These are phyloP conservation scores for Puccinellia tenuiflora DNA, from an alignment of 176 grass and related monocot genomes.

Conservation along the genomic window DNA sequence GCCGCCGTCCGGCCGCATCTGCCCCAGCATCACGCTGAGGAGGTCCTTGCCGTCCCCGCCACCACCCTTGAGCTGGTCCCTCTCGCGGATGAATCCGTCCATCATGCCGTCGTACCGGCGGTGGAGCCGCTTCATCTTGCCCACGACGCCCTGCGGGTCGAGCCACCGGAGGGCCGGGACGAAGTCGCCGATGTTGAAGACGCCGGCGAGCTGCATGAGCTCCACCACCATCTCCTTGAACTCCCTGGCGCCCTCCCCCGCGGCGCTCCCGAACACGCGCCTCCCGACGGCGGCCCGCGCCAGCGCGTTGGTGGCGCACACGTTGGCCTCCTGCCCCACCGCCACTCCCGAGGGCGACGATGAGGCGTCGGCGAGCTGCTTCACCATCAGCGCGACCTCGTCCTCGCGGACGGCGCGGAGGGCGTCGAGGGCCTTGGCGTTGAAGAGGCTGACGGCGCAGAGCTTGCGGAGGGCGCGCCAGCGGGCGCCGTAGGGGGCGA, in stretches of 20 bases:
- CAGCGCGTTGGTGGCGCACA: conserved; percentile 61
- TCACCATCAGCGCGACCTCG: conserved; percentile 41
- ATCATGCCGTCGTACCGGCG: conserved; percentile 59
- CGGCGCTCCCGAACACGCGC: conserved; percentile 41
- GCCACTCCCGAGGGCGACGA: not conserved
- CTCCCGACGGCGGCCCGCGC: conserved; percentile 41
- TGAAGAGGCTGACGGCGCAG: conserved; percentile 58
- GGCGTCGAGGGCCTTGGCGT: conserved; percentile 44
- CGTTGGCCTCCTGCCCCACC: conserved; percentile 45
- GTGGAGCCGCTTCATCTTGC: conserved; percentile 59
- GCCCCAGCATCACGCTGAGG: conserved; percentile 33
- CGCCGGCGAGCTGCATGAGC: conserved; percentile 53
- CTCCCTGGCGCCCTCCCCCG: conserved; percentile 29
- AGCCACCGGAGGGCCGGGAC: conserved; percentile 47
- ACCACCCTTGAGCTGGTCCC: not conserved
- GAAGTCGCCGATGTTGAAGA: conserved; percentile 63
- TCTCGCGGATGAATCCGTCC: conserved; percentile 44
- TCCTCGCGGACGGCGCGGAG: conserved; percentile 35
- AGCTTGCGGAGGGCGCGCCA: conserved; percentile 74
- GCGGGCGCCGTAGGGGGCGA: conserved; percentile 66
- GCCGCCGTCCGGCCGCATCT: not conserved
- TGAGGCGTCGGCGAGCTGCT: not conserved
- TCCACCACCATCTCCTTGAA: conserved; percentile 68
- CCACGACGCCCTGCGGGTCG: conserved; percentile 53
- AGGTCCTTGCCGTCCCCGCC: conserved; percentile 28